phyloP scores from a whole-genome alignment of 1,284 basidiomycete genomes.

The Tilletia setariae region DNA sequence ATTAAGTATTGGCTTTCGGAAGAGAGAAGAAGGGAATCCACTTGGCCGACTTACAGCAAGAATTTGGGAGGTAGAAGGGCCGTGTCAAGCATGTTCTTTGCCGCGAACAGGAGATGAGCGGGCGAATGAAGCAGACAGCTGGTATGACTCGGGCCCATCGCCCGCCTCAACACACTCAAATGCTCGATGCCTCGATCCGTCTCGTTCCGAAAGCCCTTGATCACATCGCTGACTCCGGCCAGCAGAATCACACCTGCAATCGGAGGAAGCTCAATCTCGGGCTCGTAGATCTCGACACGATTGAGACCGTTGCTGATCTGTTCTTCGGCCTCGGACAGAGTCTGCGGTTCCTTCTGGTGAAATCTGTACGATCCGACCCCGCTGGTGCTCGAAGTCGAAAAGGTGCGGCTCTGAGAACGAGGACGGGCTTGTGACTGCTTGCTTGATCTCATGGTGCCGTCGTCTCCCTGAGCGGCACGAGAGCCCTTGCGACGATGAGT shows the following conservation, averaged over 20 bases:
- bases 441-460: neutral
- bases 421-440: neutral
- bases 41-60: slow-evolving; percentile 34
- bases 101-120: slow-evolving; percentile 55
- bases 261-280: slow-evolving; percentile 50
- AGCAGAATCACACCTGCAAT: slow-evolving; percentile 55
- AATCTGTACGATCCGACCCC: too few relatives aligned
- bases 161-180: slow-evolving; percentile 53
- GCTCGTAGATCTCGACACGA: slow-evolving; percentile 53
- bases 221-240: slow-evolving; percentile 55
- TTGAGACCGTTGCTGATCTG: slow-evolving; percentile 47
- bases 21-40: neutral
- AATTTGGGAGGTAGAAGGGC: slow-evolving; percentile 52
- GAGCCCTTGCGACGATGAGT: slow-evolving; percentile 2
- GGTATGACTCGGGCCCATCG: slow-evolving; percentile 54
- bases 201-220: slow-evolving; percentile 54
- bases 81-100: slow-evolving; percentile 54
- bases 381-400: too few relatives aligned
- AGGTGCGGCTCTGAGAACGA: neutral
- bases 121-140: slow-evolving; percentile 56
- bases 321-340: slow-evolving; percentile 26
- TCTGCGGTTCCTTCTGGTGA: neutral
- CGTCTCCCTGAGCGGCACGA: neutral
- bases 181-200: slow-evolving; percentile 54
- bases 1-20: neutral